Evolutionary conservation across 352 stramenopile genomes (phyloP), one percentile per base, ranked within the genome.

Genomic region (Saprolegnia diclina): DNA sequence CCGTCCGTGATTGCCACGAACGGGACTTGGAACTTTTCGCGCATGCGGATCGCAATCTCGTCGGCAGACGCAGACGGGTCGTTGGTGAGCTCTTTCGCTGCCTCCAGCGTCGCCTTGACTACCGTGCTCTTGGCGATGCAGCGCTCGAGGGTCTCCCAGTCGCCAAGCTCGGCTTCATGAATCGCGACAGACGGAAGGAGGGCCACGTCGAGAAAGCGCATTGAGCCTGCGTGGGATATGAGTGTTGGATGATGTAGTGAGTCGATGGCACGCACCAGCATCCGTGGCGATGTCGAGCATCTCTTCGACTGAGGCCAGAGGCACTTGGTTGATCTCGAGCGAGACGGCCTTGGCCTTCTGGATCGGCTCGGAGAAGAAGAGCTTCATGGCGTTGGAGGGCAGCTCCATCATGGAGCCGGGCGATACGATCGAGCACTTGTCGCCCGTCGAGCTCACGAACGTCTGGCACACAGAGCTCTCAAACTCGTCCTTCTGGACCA

Each of bases 401-500:
- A 69, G 42, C 19, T 69, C 63, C 44, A 69, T 52, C 63, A 69
- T 69, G 32, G 63, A 59, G 18, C 63, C 63, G 29, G 42, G 29
- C 63, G 63, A 69, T 4, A 69, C 21, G 42, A 69, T 61, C 18
- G 45, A 69, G 63, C 63, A 69, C 16, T 29, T 37, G n/a, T 69
- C 63, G 32, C 63, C 63, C 19, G 53, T 48, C n/a, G 50, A n/a
- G n/a, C 29, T 26, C 11, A 69, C 63, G n/a, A 61, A 69, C 19
- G 63, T 69, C 9, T 42, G 48, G 19, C 24, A 37, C 38, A 69
- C 63, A 16, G 63, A 61, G 1, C 44, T 54, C 40, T 59, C 63
- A 69, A 69, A 69, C 18, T 69, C 63, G 26, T 69, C 63, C 19
- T 69, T 69, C 37, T 69, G 63, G 9, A 69, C 63, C 19, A 69